Evolutionary conservation across 768 basidiomycete species (phyloP).

Genomic region (Mycena polygramma): DNA sequence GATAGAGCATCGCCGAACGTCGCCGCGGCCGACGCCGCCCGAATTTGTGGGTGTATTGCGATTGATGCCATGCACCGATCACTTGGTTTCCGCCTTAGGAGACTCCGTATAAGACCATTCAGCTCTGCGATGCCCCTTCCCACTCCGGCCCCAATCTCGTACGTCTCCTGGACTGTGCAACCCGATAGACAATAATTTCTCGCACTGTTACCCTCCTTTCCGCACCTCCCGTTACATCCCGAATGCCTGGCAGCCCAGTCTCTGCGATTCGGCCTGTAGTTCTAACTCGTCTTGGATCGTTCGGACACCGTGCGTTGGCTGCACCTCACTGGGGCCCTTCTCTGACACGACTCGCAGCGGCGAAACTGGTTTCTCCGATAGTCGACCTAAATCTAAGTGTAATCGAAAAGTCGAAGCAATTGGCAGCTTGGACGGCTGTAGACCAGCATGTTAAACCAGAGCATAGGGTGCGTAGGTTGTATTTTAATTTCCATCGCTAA

Average conservation of each 20-base stretch:
- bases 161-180: conserved; percentile 18
- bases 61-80: conserved; percentile 8
- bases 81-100: conserved; percentile 9
- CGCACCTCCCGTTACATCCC: not conserved
- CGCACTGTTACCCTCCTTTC: conserved; percentile 16
- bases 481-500: conserved; percentile 15
- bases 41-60: not conserved
- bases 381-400: conserved; percentile 48
- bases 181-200: conserved; percentile 14
- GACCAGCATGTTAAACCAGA: conserved; percentile 87
- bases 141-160: conserved; percentile 27
- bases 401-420: conserved; percentile 87
- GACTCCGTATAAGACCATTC: conserved; percentile 9
- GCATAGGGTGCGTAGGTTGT: conserved; percentile 74
- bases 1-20: no score
- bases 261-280: conserved; percentile 32
- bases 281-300: conserved; percentile 23
- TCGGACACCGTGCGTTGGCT: conserved; percentile 37
- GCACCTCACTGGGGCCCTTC: not conserved
- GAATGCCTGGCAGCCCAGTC: conserved; percentile 31
- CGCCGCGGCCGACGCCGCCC: no score
- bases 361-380: conserved; percentile 37
- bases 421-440: conserved; percentile 95
- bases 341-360: conserved; percentile 17
- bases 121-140: conserved; percentile 24